These are phyloP conservation scores for Cladosporium velox DNA, from an alignment of 2,329 filamentous ascomycete species.

Conservation along the genomic window DNA sequence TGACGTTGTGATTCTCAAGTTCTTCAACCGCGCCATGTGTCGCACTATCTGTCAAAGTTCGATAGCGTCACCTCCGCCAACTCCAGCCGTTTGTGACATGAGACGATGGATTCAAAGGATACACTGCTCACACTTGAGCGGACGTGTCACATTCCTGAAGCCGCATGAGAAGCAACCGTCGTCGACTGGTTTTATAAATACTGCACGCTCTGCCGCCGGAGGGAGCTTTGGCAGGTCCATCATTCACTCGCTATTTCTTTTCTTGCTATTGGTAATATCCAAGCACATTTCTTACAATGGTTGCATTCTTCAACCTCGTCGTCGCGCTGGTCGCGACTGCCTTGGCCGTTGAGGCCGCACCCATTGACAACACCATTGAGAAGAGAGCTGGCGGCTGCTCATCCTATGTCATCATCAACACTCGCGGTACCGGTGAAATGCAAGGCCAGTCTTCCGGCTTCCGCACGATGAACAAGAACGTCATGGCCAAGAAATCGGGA, in stretches of 20 bases:
- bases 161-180: not conserved
- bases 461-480: slow-evolving; percentile 35
- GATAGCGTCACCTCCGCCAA: not conserved
- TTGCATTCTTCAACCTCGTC: not conserved
- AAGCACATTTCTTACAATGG: not conserved
- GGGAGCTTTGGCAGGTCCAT: not conserved
- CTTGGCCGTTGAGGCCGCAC: not conserved
- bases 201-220: not conserved
- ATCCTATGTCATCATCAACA: slow-evolving; percentile 30
- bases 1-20: not conserved
- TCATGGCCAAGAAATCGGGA: slow-evolving; percentile 33
- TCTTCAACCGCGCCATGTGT: not conserved
- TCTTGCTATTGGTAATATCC: not conserved
- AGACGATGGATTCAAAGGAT: not conserved
- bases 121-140: not conserved
- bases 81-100: not conserved
- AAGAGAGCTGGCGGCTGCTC: slow-evolving; percentile 8
- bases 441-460: slow-evolving; percentile 35
- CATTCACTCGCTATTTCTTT: not conserved
- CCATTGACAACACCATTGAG: not conserved
- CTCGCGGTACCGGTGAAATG: slow-evolving; percentile 28
- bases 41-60: not conserved
- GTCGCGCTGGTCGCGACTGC: not conserved
- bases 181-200: not conserved
- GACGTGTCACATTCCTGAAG: not conserved